Conservation (phyloP, 1,139 yeast species). For the Lodderomyces oxycetoniae region DNA sequence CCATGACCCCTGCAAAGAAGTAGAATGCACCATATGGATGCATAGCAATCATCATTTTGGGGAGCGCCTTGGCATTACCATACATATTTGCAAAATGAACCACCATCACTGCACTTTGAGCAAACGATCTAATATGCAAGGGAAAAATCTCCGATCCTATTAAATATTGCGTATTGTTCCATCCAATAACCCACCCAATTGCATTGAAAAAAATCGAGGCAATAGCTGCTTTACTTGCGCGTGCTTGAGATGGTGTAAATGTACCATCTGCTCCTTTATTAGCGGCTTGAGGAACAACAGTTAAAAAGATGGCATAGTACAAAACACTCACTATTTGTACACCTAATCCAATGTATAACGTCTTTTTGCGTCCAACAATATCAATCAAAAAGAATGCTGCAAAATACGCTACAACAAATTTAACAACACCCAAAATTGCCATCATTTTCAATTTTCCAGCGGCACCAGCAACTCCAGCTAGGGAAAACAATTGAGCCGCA, state of each 20-base stretch:
- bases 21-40: conserved; percentile 50
- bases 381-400: conserved; percentile 46
- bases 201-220: conserved; percentile 52
- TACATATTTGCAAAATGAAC: conserved; percentile 58
- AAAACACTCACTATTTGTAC: conserved; percentile 28
- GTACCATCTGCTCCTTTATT: conserved; percentile 16
- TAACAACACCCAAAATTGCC: conserved; percentile 45
- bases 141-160: conserved; percentile 59
- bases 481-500: conserved; percentile 50
- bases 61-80: conserved; percentile 56
- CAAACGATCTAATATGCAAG: conserved; percentile 48
- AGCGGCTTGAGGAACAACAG: conserved; percentile 44
- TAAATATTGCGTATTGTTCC: conserved; percentile 55
- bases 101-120: conserved; percentile 52
- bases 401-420: conserved; percentile 39
- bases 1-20: conserved; percentile 47
- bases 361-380: conserved; percentile 40
- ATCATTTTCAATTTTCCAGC: conserved; percentile 40
- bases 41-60: conserved; percentile 47
- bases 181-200: conserved; percentile 60
- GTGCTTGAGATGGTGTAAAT: conserved; percentile 25
- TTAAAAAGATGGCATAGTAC: conserved; percentile 44
- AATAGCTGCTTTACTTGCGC: conserved; percentile 47
- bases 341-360: conserved; percentile 36
- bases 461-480: conserved; percentile 39